Evolutionary conservation across 1,139 yeast species (phyloP).

Genomic region (Geotrichum citri-aurantii): DNA sequence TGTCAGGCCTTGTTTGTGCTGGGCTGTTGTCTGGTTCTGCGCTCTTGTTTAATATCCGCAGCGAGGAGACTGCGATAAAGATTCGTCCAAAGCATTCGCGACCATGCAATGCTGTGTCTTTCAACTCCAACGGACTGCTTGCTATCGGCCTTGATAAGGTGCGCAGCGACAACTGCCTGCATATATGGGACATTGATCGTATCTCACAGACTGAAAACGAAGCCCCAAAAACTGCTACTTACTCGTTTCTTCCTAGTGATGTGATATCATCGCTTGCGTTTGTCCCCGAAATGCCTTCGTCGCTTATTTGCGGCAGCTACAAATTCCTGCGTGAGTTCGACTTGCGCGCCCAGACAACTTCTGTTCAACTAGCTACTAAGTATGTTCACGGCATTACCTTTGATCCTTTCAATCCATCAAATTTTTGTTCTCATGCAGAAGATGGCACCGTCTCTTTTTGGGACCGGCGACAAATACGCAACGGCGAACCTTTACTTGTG

Average conservation of each 20-base stretch:
- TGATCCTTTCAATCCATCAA: slow-evolving; percentile 60
- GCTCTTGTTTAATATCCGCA: slow-evolving; percentile 54
- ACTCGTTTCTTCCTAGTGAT: slow-evolving; percentile 66
- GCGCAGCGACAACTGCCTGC: slow-evolving; percentile 69
- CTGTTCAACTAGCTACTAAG: slow-evolving; percentile 69
- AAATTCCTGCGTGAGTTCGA: slow-evolving; percentile 78
- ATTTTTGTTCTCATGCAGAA: slow-evolving; percentile 71
- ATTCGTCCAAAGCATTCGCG: slow-evolving; percentile 64
- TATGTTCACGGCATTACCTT: slow-evolving; percentile 63
- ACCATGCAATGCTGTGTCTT: slow-evolving; percentile 69
- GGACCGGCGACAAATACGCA: slow-evolving; percentile 67
- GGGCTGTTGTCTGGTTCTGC: slow-evolving; percentile 72
- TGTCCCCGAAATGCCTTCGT: slow-evolving; percentile 52
- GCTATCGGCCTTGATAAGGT: slow-evolving; percentile 81
- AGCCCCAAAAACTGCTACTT: slow-evolving; percentile 40
- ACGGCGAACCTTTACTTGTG: slow-evolving; percentile 25
- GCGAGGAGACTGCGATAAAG: slow-evolving; percentile 41
- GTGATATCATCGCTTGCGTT: slow-evolving; percentile 65
- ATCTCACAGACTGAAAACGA: slow-evolving; percentile 9
- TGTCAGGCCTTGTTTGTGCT: slow-evolving; percentile 48
- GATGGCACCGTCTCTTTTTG: slow-evolving; percentile 82
- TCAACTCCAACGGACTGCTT: slow-evolving; percentile 57
- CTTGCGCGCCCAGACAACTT: slow-evolving; percentile 52
- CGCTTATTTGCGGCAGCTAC: slow-evolving; percentile 67
- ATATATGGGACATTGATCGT: slow-evolving; percentile 74